phyloP scores from a whole-genome alignment of 306 rosid species.

The Alnus glutinosa region DNA sequence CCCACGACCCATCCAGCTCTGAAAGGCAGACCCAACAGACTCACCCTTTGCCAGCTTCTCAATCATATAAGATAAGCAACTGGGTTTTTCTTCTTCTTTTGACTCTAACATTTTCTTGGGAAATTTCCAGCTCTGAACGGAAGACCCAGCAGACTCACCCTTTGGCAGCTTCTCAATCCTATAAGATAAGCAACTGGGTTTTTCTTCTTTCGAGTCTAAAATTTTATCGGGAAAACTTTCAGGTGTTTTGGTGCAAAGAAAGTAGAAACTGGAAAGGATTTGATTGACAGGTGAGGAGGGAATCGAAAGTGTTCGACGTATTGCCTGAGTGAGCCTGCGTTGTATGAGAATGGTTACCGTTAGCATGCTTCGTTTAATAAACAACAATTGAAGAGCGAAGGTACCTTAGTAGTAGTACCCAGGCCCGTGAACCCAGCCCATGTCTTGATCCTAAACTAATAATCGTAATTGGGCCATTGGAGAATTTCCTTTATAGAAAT shows the following conservation, averaged over 20 bases:
- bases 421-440: neutral
- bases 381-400: neutral
- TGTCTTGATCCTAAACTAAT: neutral
- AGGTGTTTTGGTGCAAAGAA: constrained; percentile 51
- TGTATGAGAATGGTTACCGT: constrained; percentile 9
- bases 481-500: no score
- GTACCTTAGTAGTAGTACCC: neutral
- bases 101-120: constrained; percentile 15
- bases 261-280: constrained; percentile 25
- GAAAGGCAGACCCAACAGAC: constrained; percentile 66
- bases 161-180: constrained; percentile 69
- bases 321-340: constrained; percentile 46
- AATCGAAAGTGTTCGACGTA: constrained; percentile 58
- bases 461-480: no score
- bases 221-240: constrained; percentile 11
- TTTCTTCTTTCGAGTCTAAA: constrained; percentile 30
- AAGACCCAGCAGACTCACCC: constrained; percentile 57
- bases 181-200: constrained; percentile 49
- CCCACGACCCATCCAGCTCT: constrained; percentile 93
- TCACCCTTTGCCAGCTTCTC: constrained; percentile 66
- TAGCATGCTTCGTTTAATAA: constrained; percentile 31
- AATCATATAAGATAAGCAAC: constrained; percentile 65
- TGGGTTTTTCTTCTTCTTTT: constrained; percentile 30
- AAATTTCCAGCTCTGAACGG: constrained; percentile 70
- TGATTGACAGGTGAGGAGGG: constrained; percentile 13